These are phyloP conservation scores for Sordaria brevicollis DNA, from an alignment of 495 filamentous ascomycete species.

Conservation along the genomic window DNA sequence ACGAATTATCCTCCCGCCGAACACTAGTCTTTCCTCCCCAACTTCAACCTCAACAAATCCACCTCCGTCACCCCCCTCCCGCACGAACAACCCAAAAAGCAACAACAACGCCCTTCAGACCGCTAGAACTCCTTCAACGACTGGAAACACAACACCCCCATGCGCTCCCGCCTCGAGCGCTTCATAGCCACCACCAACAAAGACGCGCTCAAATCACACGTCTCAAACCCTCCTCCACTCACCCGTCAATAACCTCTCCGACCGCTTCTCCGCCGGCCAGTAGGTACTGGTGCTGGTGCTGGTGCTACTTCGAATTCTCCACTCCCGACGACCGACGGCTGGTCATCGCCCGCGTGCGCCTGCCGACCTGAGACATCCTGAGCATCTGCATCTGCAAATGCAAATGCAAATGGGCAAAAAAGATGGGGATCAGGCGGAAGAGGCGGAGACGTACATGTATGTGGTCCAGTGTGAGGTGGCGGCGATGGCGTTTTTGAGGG, in stretches of 20 bases:
- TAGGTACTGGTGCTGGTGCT: no score
- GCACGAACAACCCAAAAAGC: neutral
- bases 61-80: neutral
- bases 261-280: constrained; percentile 24
- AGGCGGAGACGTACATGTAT: constrained; percentile 13
- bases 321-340: constrained; percentile 7
- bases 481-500: constrained; percentile 15
- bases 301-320: constrained; percentile 22
- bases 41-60: neutral
- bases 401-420: no score
- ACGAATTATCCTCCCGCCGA: no score
- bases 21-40: neutral
- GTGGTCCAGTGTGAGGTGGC: constrained; percentile 17
- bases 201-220: constrained; percentile 10
- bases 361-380: constrained; percentile 18
- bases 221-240: constrained; percentile 7
- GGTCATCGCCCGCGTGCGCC: constrained; percentile 15
- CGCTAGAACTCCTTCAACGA: constrained; percentile 18
- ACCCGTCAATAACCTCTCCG: constrained; percentile 11
- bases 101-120: constrained; percentile 7
- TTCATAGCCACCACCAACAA: constrained; percentile 16
- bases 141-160: constrained; percentile 18
- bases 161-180: constrained; percentile 16
- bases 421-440: neutral
- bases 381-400: no score